phyloP scores from a whole-genome alignment of 495 filamentous ascomycete species.

The Penicillium turbatum region DNA sequence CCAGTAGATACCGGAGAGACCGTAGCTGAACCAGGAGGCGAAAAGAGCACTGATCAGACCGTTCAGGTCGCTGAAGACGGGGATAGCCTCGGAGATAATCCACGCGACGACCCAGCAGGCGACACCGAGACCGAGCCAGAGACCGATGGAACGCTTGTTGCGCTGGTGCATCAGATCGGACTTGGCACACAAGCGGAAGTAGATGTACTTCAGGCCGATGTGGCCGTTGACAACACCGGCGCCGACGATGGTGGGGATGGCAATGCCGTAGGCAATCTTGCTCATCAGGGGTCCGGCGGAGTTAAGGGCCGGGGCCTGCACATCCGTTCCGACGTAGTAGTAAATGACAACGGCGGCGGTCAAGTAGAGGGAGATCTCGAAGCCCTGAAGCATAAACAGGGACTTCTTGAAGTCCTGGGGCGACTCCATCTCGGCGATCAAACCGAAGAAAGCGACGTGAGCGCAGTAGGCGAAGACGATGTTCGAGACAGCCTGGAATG shows the following conservation, averaged over 20 bases:
- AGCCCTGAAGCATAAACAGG: conserved; percentile 57
- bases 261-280: conserved; percentile 75
- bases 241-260: conserved; percentile 67
- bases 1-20: conserved; percentile 43
- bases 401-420: conserved; percentile 65
- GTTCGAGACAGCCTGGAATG: conserved; percentile 47
- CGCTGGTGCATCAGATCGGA: conserved; percentile 51
- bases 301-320: conserved; percentile 65
- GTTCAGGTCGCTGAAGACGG: conserved; percentile 62
- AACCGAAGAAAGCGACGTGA: conserved; percentile 69
- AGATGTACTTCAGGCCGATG: conserved; percentile 60
- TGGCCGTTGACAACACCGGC: conserved; percentile 69
- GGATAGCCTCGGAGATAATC: conserved; percentile 66
- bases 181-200: conserved; percentile 54
- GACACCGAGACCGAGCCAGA: conserved; percentile 54
- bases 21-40: conserved; percentile 42
- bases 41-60: conserved; percentile 42
- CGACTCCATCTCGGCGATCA: conserved; percentile 73
- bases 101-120: conserved; percentile 59
- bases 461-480: conserved; percentile 56
- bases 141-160: conserved; percentile 40
- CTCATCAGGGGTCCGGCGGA: conserved; percentile 59
- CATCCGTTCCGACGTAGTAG: conserved; percentile 60
- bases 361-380: conserved; percentile 65
- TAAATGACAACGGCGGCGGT: conserved; percentile 67